Evolutionary conservation across 768 basidiomycete genomes (phyloP).

Genomic region (Mycena albidolilacea): DNA sequence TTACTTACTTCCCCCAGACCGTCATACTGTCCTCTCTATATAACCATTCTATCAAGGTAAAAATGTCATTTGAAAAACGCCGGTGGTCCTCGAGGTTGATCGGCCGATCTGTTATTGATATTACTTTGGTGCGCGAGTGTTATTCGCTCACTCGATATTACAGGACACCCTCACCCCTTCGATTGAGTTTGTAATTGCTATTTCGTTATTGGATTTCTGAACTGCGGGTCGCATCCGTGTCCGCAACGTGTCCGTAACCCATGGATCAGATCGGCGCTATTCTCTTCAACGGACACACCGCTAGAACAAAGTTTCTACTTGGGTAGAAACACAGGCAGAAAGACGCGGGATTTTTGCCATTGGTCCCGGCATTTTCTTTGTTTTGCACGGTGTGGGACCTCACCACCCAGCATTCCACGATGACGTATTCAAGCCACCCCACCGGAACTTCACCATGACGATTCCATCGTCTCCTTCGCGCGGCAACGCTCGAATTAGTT

Average conservation of each 20-base stretch:
- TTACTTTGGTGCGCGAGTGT: background rate
- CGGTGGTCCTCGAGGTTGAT: conserved; percentile 38
- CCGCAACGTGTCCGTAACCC: conserved; percentile 38
- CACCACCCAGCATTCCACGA: conserved; percentile 45
- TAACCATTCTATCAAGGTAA: too few relatives aligned
- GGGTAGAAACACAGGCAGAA: too few relatives aligned
- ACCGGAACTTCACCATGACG: conserved; percentile 24
- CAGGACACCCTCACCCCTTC: conserved; percentile 50
- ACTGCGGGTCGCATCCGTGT: conserved; percentile 42
- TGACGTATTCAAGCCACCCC: background rate
- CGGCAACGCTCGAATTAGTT: too few relatives aligned
- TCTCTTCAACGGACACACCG: conserved; percentile 51
- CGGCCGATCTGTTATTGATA: conserved; percentile 45
- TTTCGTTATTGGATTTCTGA: conserved; percentile 50
- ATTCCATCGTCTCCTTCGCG: background rate
- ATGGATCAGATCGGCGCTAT: conserved; percentile 45
- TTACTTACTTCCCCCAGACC: too few relatives aligned
- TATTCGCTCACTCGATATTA: background rate
- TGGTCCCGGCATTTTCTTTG: too few relatives aligned
- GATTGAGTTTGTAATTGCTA: conserved; percentile 51
- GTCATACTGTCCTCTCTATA: too few relatives aligned
- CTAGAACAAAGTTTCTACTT: too few relatives aligned
- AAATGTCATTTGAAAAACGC: too few relatives aligned
- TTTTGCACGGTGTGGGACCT: too few relatives aligned
- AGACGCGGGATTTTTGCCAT: too few relatives aligned